Base-by-base conservation (phyloP, 495 filamentous ascomycete species). In the Lasiosphaeria miniovina region DNA sequence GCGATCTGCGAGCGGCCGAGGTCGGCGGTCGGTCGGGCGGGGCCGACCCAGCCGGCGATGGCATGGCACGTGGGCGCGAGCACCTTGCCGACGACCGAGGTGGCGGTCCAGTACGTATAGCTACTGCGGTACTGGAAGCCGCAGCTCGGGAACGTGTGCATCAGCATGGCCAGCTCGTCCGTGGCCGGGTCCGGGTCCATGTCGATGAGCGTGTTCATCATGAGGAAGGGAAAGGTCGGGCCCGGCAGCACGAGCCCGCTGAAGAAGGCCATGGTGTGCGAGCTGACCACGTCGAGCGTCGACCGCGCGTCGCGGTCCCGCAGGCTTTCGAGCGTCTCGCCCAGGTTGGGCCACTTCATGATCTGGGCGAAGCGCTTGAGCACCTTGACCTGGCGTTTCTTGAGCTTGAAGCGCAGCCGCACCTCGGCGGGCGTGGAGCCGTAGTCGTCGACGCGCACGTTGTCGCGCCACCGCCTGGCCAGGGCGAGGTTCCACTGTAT, bases 331-430 rank as follows among this genome's bases (percentile, higher is more conserved):
- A 87, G 73, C 24, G 88, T 82, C 58, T 86, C 81, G 55, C 71
- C 71, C 60, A 88, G 83, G 65, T 89, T 88, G 8, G 86, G 86
- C 88, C 88, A 90, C 65, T 88, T 88, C 76, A 90, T 81, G 53
- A 80, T 84, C 63, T 82, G 80, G 11, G 86, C 84, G 61, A 90
- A 89, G 15, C 80, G 77, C 58, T 81, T 80, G 43, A 90, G 76
- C 61, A 84, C 82, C 59, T 82, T 82, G 41, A 86, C 80, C 65
- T 90, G 88, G 34, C 77, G 75, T 57, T 73, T 72, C 58, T 72
- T 75, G 58, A 83, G 76, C 71, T 88, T 90, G 67, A 77, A 82
- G 32, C 77, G 77, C 40, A 88, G 78, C 33, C 75, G 75, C 53
- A 87, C 78, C 58, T 71, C 71, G 54, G 72, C 77, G 33, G 71